Conservation (phyloP, 1,139 yeast genomes). For the Yamadazyma atlantica region DNA sequence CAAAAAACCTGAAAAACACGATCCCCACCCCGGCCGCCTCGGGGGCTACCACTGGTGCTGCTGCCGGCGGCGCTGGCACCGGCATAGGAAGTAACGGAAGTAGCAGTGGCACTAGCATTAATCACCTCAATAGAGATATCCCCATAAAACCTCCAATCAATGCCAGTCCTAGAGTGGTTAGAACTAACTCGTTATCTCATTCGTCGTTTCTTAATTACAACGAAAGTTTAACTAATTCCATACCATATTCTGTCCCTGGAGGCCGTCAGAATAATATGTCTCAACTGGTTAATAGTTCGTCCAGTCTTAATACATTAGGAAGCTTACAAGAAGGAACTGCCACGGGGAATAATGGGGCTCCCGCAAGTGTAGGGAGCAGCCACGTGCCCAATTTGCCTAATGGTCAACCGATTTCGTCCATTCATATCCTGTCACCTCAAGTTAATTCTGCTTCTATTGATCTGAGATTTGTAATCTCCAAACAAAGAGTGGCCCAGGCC, state of each 20-base stretch:
- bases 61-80: background rate
- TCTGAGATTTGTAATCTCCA: conserved; percentile 70
- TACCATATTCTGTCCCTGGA: conserved; percentile 76
- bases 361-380: conserved; percentile 3
- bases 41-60: background rate
- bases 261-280: conserved; percentile 30
- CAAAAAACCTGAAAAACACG: background rate
- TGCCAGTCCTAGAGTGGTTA: conserved; percentile 40
- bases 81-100: background rate
- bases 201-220: conserved; percentile 37
- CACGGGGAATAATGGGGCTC: background rate
- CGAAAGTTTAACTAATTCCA: conserved; percentile 57
- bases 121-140: conserved; percentile 10
- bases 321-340: conserved; percentile 12
- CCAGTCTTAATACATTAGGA: conserved; percentile 16
- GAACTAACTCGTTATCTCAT: conserved; percentile 47
- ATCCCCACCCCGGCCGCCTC: background rate
- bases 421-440: conserved; percentile 68
- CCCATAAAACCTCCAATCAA: conserved; percentile 29
- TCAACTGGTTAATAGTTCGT: conserved; percentile 18
- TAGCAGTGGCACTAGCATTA: conserved; percentile 1
- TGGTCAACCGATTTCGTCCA: conserved; percentile 58
- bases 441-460: conserved; percentile 58
- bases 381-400: conserved; percentile 49
- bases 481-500: conserved; percentile 66